phyloP scores from a whole-genome alignment of 495 filamentous ascomycete genomes.

The Hyaloscypha hepaticicola region DNA sequence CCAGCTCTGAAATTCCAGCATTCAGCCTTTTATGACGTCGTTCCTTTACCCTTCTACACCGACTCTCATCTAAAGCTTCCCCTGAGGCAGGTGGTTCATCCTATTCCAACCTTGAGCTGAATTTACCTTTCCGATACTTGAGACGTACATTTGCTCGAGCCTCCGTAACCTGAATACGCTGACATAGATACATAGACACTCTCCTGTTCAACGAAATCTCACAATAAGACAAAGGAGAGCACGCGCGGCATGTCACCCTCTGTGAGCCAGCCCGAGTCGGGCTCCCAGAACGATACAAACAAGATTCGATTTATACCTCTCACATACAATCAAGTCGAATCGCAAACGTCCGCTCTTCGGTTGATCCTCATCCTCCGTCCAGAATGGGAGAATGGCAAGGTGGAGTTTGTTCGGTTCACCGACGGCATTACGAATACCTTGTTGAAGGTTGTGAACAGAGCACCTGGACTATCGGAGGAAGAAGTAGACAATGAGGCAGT shows the following conservation, averaged over 20 bases:
- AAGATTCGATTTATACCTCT: slow-evolving; percentile 61
- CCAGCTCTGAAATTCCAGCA: background rate
- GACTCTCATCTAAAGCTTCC: slow-evolving; percentile 3
- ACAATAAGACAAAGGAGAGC: background rate
- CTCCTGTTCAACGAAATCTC: slow-evolving; percentile 26
- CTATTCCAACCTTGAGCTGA: background rate
- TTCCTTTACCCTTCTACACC: background rate
- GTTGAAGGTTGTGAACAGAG: slow-evolving; percentile 80
- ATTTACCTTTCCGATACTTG: background rate
- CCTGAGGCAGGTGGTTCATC: background rate
- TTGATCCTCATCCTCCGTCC: slow-evolving; percentile 80
- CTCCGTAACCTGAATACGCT: background rate
- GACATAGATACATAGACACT: background rate
- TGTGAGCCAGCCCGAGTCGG: slow-evolving; percentile 4
- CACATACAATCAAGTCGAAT: slow-evolving; percentile 72
- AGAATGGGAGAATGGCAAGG: slow-evolving; percentile 79
- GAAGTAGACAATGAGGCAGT: slow-evolving; percentile 85
- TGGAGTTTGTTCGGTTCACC: slow-evolving; percentile 89
- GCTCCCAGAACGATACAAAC: background rate
- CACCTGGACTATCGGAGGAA: slow-evolving; percentile 70
- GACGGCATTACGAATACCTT: slow-evolving; percentile 99
- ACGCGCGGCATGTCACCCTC: slow-evolving; percentile 13
- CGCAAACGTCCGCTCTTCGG: slow-evolving; percentile 70
- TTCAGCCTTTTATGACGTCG: slow-evolving; percentile 10
- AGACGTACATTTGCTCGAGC: background rate